Evolutionary conservation across 2,329 filamentous ascomycete genomes (phyloP).

Genomic region (Fusarium caatingaense): DNA sequence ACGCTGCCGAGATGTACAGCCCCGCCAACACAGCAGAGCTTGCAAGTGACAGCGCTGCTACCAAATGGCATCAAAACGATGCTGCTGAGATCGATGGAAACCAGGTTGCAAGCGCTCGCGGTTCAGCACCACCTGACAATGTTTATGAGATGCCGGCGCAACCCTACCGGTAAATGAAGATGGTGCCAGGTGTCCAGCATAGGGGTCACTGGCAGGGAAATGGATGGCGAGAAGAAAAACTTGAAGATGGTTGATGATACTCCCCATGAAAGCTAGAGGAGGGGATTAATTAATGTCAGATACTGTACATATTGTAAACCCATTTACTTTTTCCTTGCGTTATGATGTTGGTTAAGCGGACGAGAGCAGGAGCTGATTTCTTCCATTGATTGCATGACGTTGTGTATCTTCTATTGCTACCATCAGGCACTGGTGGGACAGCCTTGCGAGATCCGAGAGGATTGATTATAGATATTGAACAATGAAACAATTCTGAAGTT

Average conservation of each 20-base stretch:
- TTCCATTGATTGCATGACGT: constrained; percentile 22
- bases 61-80: constrained; percentile 51
- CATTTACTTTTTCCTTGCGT: constrained; percentile 37
- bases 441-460: constrained; percentile 22
- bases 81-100: constrained; percentile 56
- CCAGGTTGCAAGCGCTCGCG: constrained; percentile 46
- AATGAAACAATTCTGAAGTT: constrained; percentile 7
- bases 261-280: constrained; percentile 22
- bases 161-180: constrained; percentile 49
- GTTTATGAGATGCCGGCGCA: constrained; percentile 59
- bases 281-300: constrained; percentile 47
- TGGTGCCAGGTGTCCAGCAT: neutral
- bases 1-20: constrained; percentile 43
- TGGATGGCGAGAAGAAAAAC: constrained; percentile 26
- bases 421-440: neutral
- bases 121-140: constrained; percentile 47
- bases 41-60: constrained; percentile 48
- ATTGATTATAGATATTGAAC: constrained; percentile 10
- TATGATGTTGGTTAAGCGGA: constrained; percentile 35
- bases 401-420: constrained; percentile 19
- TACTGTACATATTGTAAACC: constrained; percentile 48
- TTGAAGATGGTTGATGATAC: constrained; percentile 27
- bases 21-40: constrained; percentile 49
- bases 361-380: constrained; percentile 16
- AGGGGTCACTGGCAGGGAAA: constrained; percentile 4